A percentile compares a stretch with the other conserved stretches of the same genome.
Evolutionary conservation across 2,329 filamentous ascomycete genomes (phyloP).

Genomic region (Xylaria sp.): DNA sequence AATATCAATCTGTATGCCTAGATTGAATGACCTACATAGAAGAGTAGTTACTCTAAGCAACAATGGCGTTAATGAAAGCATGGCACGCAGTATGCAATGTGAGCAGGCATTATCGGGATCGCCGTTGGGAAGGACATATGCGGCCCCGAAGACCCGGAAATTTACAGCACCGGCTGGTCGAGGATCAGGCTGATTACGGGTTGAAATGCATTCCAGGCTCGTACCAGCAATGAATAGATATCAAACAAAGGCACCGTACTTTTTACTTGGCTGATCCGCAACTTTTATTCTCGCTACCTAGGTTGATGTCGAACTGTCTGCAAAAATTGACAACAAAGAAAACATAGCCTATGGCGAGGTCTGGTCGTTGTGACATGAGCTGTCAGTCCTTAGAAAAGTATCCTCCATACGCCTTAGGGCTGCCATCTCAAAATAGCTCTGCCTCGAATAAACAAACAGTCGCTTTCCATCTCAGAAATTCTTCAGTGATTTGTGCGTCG

Average conservation of each 20-base stretch:
- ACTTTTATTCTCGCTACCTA: conserved; percentile 16
- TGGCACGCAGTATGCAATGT: conserved; percentile 4
- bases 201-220: conserved; percentile 7
- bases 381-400: conserved; percentile 13
- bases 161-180: not conserved
- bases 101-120: conserved; percentile 19
- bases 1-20: not conserved
- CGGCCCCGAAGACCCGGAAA: conserved; percentile 21
- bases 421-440: conserved; percentile 16
- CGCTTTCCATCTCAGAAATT: conserved; percentile 22
- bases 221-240: not conserved
- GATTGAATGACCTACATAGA: not conserved
- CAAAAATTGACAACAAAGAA: conserved; percentile 28
- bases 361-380: conserved; percentile 1
- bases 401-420: conserved; percentile 25
- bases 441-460: conserved; percentile 17
- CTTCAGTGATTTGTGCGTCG: conserved; percentile 35
- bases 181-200: conserved; percentile 24
- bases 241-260: not conserved
- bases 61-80: not conserved
- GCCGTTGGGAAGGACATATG: conserved; percentile 24
- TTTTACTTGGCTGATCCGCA: not conserved
- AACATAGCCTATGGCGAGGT: conserved; percentile 20
- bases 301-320: not conserved
- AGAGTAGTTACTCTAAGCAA: not conserved